Conservation (phyloP, 495 filamentous ascomycete genomes). For the Daldinia grandis region DNA sequence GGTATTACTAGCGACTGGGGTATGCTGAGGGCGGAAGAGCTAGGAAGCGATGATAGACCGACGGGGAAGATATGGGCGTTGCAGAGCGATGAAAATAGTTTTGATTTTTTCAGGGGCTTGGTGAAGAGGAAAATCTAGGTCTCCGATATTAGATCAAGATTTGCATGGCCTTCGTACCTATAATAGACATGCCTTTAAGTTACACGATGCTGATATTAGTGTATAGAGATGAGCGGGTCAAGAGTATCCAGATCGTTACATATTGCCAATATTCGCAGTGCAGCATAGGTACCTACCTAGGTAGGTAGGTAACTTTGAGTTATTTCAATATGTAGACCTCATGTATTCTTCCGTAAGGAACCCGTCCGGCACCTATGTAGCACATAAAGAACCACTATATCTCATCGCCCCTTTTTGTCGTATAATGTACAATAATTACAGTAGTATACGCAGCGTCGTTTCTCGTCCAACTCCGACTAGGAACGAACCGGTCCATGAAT, state of each 20-base stretch:
- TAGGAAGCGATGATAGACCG: constrained; percentile 71
- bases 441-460: constrained; percentile 18
- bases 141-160: background rate
- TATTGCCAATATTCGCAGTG: background rate
- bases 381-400: background rate
- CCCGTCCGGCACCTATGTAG: background rate
- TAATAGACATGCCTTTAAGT: background rate
- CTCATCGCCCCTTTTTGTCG: constrained; percentile 1
- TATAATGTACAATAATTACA: constrained; percentile 32
- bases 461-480: constrained; percentile 14
- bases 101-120: constrained; percentile 95
- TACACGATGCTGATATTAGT: background rate
- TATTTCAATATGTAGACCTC: background rate
- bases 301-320: no score
- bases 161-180: background rate
- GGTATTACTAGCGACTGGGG: constrained; percentile 93
- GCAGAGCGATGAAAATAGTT: constrained; percentile 97
- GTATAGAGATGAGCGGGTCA: background rate
- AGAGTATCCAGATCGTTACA: background rate
- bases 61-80: constrained; percentile 84
- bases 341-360: background rate
- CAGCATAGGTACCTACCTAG: no score
- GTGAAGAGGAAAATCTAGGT: constrained; percentile 77
- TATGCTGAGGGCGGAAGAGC: constrained; percentile 81
- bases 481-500: constrained; percentile 26